Evolutionary conservation across 331 rosid species (phyloP).

Genomic region (Malus hybrid): DNA sequence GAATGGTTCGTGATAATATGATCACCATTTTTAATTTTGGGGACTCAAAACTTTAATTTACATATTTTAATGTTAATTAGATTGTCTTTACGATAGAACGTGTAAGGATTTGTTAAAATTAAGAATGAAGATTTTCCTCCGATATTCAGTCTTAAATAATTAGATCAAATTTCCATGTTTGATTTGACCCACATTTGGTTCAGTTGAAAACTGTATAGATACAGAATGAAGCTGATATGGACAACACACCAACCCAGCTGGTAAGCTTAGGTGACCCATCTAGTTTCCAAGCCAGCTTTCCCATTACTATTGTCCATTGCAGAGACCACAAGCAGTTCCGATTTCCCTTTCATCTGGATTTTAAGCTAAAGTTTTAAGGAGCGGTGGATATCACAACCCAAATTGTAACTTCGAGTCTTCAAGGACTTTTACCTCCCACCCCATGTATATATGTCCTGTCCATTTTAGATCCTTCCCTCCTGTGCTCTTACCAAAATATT

Average conservation of each 20-base stretch:
- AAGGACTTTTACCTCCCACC: not conserved
- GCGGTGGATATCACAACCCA: no score
- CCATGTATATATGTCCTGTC: not conserved
- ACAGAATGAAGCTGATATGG: conserved; percentile 4
- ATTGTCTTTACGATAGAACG: no score
- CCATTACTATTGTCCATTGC: not conserved
- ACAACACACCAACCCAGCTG: conserved; percentile 15
- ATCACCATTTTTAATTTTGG: no score
- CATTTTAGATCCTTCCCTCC: not conserved
- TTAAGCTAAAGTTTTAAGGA: not conserved
- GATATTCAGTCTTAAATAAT: not conserved
- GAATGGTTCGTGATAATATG: no score
- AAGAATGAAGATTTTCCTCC: not conserved
- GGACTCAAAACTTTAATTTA: no score
- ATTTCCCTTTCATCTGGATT: conserved; percentile 22
- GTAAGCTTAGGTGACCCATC: conserved; percentile 13
- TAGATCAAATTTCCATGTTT: not conserved
- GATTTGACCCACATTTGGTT: not conserved
- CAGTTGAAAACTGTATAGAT: not conserved
- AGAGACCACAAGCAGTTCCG: conserved; percentile 6
- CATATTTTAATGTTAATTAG: no score
- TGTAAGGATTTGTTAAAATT: no score
- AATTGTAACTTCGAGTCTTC: no score
- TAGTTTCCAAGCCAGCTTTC: not conserved
- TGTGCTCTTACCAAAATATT: no score